These are phyloP conservation scores for Hansenula anomala DNA, from an alignment of 1,139 yeast genomes.

Conservation along the genomic window DNA sequence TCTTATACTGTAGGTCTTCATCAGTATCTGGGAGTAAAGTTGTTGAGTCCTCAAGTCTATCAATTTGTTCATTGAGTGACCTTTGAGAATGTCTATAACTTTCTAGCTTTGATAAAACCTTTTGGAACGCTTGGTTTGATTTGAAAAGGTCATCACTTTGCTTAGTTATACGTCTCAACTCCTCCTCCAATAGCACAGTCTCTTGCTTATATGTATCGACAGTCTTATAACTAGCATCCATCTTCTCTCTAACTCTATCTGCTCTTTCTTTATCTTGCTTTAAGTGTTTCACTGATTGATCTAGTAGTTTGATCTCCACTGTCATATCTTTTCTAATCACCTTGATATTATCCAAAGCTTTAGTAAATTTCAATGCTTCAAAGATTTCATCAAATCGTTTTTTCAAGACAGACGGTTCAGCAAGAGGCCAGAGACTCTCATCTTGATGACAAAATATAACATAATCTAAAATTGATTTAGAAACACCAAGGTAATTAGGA, in stretches of 20 bases:
- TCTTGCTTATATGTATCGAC: conserved; percentile 44
- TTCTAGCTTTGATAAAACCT: conserved; percentile 59
- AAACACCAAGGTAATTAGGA: conserved; percentile 82
- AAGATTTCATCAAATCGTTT: conserved; percentile 95
- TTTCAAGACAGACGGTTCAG: conserved; percentile 85
- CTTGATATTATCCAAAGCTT: conserved; percentile 80
- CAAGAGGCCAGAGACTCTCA: conserved; percentile 93
- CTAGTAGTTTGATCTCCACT: conserved; percentile 66
- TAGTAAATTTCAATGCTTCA: conserved; percentile 90
- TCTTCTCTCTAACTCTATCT: conserved; percentile 44
- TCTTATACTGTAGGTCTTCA: conserved; percentile 42
- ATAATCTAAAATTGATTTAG: conserved; percentile 81
- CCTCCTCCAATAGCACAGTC: conserved; percentile 42
- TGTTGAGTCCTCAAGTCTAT: conserved; percentile 41
- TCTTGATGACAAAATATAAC: conserved; percentile 98
- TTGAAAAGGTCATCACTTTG: conserved; percentile 65
- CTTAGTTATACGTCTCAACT: conserved; percentile 48
- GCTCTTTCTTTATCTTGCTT: conserved; percentile 74
- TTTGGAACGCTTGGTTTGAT: conserved; percentile 79
- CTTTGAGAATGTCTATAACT: conserved; percentile 45
- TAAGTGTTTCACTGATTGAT: conserved; percentile 74
- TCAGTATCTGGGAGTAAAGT: conserved; percentile 44
- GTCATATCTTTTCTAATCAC: conserved; percentile 71
- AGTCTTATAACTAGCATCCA: conserved; percentile 38
- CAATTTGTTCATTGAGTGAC: conserved; percentile 43